phyloP scores from a whole-genome alignment of 2,329 filamentous ascomycete genomes.

The Pseudocercospora macadamiae region DNA sequence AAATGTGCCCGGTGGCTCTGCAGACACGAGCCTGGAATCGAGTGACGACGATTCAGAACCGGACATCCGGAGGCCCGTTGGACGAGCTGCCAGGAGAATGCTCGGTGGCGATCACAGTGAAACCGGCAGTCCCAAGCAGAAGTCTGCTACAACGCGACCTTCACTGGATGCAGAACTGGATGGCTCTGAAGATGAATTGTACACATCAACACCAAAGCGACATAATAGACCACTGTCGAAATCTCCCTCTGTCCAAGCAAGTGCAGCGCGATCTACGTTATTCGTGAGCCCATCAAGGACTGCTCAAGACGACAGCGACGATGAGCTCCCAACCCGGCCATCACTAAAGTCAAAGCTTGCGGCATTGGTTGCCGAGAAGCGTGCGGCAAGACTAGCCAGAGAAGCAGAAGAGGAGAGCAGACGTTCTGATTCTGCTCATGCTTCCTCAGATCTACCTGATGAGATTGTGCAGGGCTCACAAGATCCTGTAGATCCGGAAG shows the following conservation, averaged over 20 bases:
- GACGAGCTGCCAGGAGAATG: constrained; percentile 36
- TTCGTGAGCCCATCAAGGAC: constrained; percentile 38
- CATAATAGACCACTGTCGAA: constrained; percentile 6
- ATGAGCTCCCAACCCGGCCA: constrained; percentile 29
- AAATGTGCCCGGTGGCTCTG: background rate
- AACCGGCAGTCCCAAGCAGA: background rate
- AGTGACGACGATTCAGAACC: constrained; percentile 26
- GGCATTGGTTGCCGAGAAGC: constrained; percentile 37
- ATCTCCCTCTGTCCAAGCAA: constrained; percentile 19
- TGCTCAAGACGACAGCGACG: constrained; percentile 24
- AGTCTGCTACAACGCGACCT: background rate
- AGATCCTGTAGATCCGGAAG: constrained; percentile 26
- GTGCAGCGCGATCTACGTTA: constrained; percentile 24
- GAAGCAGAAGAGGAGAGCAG: constrained; percentile 25
- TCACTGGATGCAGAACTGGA: background rate
- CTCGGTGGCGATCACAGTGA: constrained; percentile 18
- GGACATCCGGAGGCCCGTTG: constrained; percentile 32
- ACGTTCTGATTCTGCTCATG: constrained; percentile 12
- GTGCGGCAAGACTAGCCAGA: constrained; percentile 32
- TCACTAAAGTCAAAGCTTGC: constrained; percentile 34
- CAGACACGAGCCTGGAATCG: background rate
- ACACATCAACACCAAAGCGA: constrained; percentile 33
- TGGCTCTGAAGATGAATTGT: constrained; percentile 34
- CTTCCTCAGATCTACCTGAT: constrained; percentile 34
- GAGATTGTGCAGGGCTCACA: constrained; percentile 29